Percentiles rank a stretch among this genome's conserved stretches.
phyloP scores from a whole-genome alignment of 2,329 filamentous ascomycete genomes.

The Coniella lustricola region DNA sequence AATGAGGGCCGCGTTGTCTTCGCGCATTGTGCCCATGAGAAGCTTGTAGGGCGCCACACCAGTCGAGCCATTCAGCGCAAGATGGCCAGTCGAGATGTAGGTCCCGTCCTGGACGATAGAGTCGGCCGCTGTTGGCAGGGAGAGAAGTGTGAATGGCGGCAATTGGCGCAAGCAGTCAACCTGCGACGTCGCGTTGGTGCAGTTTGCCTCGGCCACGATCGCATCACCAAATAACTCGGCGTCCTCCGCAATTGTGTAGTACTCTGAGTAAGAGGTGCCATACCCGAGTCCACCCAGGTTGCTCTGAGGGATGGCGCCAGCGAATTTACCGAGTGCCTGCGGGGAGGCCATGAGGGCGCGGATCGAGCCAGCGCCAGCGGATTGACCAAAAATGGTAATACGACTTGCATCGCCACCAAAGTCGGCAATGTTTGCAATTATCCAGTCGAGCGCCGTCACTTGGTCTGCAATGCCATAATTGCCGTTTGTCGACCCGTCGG shows the following conservation, averaged over 20 bases:
- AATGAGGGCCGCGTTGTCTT: conserved; percentile 51
- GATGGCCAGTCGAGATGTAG: conserved; percentile 41
- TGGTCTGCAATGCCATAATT: conserved; percentile 45
- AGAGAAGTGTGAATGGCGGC: conserved; percentile 34
- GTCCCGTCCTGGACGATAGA: conserved; percentile 53
- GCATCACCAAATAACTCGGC: conserved; percentile 40
- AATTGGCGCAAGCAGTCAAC: conserved; percentile 46
- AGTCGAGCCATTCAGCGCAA: conserved; percentile 35
- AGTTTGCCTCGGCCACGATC: conserved; percentile 45
- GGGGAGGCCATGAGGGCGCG: conserved; percentile 43
- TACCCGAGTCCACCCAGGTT: conserved; percentile 41
- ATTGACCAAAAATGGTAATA: conserved; percentile 49
- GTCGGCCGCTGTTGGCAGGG: conserved; percentile 35
- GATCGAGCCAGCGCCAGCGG: conserved; percentile 46
- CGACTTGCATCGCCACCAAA: conserved; percentile 51
- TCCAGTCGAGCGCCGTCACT: conserved; percentile 42
- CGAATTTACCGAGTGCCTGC: conserved; percentile 39
- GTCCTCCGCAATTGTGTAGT: conserved; percentile 48
- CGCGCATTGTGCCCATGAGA: conserved; percentile 47
- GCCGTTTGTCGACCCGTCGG: conserved; percentile 37
- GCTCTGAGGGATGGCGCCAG: conserved; percentile 37
- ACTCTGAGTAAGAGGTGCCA: conserved; percentile 50
- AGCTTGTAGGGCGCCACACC: conserved; percentile 41
- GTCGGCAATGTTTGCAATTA: conserved; percentile 42
- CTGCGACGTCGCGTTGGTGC: conserved; percentile 39